These are phyloP conservation scores for Eragrostis curvula DNA, from an alignment of 176 grass and related monocot species.

Conservation along the genomic window DNA sequence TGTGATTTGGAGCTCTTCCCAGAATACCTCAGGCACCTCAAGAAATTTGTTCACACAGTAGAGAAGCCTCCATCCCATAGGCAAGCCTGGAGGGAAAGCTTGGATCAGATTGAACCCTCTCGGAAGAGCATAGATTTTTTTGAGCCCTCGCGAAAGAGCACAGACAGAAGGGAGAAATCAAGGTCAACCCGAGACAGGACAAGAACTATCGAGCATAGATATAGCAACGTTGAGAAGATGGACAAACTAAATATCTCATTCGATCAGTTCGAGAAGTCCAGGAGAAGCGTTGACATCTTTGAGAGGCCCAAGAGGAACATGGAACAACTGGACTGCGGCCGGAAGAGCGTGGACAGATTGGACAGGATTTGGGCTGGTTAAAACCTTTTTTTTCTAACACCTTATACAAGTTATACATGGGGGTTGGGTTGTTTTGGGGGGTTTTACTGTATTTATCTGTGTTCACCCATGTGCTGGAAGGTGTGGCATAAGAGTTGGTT, in stretches of 20 bases:
- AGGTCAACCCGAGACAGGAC: conserved; percentile 59
- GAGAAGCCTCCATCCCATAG: conserved; percentile 70
- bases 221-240: conserved; percentile 68
- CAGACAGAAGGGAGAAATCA: conserved; percentile 57
- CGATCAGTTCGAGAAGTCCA: conserved; percentile 80
- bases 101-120: conserved; percentile 64
- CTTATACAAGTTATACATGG: conserved; percentile 57
- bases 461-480: conserved; percentile 43
- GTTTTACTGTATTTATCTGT: conserved; percentile 50
- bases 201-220: conserved; percentile 65
- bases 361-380: conserved; percentile 86
- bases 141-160: conserved; percentile 71
- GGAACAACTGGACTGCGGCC: conserved; percentile 70
- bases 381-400: conserved; percentile 31
- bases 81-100: conserved; percentile 60
- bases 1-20: conserved; percentile 92
- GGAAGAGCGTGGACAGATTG: conserved; percentile 85
- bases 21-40: conserved; percentile 83
- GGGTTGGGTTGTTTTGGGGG: conserved; percentile 42
- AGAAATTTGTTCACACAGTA: conserved; percentile 70
- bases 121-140: conserved; percentile 66
- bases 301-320: conserved; percentile 62
- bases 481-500: conserved; percentile 35
- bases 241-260: conserved; percentile 73
- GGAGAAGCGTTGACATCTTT: conserved; percentile 80